These are phyloP conservation scores for Orbilia javanica DNA, from an alignment of 2,329 filamentous ascomycete species.

Conservation along the genomic window DNA sequence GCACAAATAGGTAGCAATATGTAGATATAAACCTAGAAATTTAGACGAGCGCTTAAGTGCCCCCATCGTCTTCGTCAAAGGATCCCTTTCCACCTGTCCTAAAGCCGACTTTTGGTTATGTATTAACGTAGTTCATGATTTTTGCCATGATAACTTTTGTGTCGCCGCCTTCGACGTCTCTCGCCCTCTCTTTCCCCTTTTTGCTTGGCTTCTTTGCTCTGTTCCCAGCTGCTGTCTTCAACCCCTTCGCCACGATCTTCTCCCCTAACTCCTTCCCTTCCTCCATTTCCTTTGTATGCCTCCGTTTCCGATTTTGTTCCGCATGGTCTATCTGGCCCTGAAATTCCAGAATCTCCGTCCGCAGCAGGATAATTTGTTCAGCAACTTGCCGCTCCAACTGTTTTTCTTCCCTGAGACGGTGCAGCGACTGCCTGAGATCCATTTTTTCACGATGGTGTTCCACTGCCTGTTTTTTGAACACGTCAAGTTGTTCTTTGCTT, in stretches of 20 bases:
- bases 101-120: background rate
- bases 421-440: slow-evolving; percentile 48
- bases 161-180: slow-evolving; percentile 22
- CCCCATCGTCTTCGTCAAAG: background rate
- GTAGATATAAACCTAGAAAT: background rate
- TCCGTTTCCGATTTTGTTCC: slow-evolving; percentile 29
- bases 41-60: background rate
- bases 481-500: slow-evolving; percentile 35
- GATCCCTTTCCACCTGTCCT: too few species aligned
- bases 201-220: slow-evolving; percentile 44
- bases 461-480: slow-evolving; percentile 32
- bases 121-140: slow-evolving; percentile 46
- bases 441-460: slow-evolving; percentile 39
- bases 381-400: slow-evolving; percentile 49
- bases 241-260: slow-evolving; percentile 15
- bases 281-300: slow-evolving; percentile 27
- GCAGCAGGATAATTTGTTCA: slow-evolving; percentile 49
- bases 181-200: slow-evolving; percentile 55
- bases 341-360: slow-evolving; percentile 38
- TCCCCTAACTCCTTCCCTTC: slow-evolving; percentile 7
- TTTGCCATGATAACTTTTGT: slow-evolving; percentile 31
- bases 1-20: background rate
- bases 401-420: slow-evolving; percentile 43
- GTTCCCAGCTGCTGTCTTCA: slow-evolving; percentile 26
- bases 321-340: slow-evolving; percentile 35